Conservation (phyloP, 2,329 filamentous ascomycete species). For the Penicillium sp. region DNA sequence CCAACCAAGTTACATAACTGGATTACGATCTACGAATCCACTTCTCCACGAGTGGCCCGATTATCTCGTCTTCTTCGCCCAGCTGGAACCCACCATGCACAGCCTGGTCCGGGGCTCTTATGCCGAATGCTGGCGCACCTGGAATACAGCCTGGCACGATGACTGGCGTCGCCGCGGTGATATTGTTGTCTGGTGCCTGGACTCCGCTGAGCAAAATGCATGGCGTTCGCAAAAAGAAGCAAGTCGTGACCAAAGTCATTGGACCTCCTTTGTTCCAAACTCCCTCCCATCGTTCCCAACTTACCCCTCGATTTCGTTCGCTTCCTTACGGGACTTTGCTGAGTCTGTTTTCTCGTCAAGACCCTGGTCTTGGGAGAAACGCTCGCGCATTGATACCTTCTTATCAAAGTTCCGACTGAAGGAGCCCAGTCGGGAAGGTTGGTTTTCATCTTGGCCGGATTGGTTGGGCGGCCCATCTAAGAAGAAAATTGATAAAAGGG, state of each 20-base stretch:
- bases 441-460: slow-evolving; percentile 10
- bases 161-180: slow-evolving; percentile 63
- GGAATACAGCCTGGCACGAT: slow-evolving; percentile 64
- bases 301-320: slow-evolving; percentile 8
- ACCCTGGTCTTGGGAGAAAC: slow-evolving; percentile 18
- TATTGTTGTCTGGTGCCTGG: slow-evolving; percentile 61
- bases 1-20: slow-evolving; percentile 32
- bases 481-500: slow-evolving; percentile 5
- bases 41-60: slow-evolving; percentile 47
- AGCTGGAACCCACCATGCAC: slow-evolving; percentile 54
- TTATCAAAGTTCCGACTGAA: slow-evolving; percentile 2
- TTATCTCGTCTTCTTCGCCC: slow-evolving; percentile 57
- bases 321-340: slow-evolving; percentile 15
- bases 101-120: slow-evolving; percentile 51
- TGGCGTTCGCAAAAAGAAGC: slow-evolving; percentile 32
- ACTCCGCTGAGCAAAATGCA: slow-evolving; percentile 35
- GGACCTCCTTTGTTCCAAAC: slow-evolving; percentile 8
- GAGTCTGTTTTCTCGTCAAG: slow-evolving; percentile 13
- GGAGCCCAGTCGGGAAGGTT: slow-evolving; percentile 3
- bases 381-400: slow-evolving; percentile 5
- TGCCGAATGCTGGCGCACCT: slow-evolving; percentile 59
- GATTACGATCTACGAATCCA: slow-evolving; percentile 1
- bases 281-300: slow-evolving; percentile 2
- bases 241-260: slow-evolving; percentile 20
- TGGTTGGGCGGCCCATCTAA: slow-evolving; percentile 7